Percentiles rank a stretch among this genome's conserved stretches.
Conservation (phyloP, 306 rosid species). For the Dalbergia cultrata region DNA sequence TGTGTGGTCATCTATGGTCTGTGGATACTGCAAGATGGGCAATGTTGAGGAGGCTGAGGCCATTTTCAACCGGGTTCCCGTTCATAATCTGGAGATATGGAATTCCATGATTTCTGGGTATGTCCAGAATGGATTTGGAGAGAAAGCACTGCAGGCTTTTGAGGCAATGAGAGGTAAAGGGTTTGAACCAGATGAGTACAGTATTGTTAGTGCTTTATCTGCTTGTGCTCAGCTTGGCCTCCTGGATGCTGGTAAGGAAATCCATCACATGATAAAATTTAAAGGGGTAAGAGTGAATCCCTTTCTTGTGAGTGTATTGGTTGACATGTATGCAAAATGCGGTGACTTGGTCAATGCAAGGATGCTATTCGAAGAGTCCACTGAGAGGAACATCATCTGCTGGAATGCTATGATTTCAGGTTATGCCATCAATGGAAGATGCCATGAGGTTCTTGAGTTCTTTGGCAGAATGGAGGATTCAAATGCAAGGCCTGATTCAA, state of each 20-base stretch:
- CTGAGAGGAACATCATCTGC: constrained; percentile 60
- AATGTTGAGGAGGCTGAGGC: constrained; percentile 57
- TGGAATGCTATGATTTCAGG: constrained; percentile 85
- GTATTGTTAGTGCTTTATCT: constrained; percentile 69
- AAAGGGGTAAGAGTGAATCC: constrained; percentile 53
- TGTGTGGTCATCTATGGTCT: constrained; percentile 80
- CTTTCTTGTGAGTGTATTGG: constrained; percentile 69
- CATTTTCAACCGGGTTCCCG: constrained; percentile 53
- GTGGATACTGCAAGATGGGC: constrained; percentile 76
- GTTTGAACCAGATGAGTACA: constrained; percentile 64
- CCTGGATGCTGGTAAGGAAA: constrained; percentile 63
- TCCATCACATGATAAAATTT: constrained; percentile 55
- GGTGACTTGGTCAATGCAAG: constrained; percentile 72
- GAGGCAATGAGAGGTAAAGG: constrained; percentile 61
- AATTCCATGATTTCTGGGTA: constrained; percentile 82
- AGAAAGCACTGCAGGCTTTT: constrained; percentile 66
- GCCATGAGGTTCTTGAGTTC: constrained; percentile 63
- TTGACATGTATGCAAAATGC: constrained; percentile 84
- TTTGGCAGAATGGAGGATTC: constrained; percentile 64
- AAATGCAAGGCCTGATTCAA: constrained; percentile 59
- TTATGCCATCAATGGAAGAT: constrained; percentile 68
- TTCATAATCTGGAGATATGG: constrained; percentile 74
- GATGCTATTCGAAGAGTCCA: constrained; percentile 60
- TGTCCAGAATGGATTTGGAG: constrained; percentile 65
- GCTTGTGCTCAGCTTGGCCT: constrained; percentile 74